These are phyloP conservation scores for Moricandia arvensis DNA, from an alignment of 345 rosid genomes.

Conservation along the genomic window DNA sequence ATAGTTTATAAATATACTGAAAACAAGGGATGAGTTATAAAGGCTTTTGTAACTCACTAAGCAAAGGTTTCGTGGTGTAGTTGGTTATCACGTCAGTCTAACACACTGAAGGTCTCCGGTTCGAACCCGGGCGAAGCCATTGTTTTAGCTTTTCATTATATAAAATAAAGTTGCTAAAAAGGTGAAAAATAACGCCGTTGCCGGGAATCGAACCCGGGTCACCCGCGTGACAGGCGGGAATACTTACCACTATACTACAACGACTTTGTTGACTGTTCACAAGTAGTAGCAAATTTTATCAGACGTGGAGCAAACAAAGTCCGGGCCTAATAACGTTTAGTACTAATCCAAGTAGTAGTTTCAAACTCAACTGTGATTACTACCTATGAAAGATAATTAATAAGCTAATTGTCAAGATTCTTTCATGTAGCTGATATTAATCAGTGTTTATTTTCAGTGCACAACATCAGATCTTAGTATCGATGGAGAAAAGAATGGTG, in stretches of 20 bases:
- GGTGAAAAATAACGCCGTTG: conserved; percentile 54
- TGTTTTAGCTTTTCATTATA: background rate
- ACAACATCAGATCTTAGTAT: background rate
- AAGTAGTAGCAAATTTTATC: no score
- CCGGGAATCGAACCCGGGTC: conserved; percentile 99
- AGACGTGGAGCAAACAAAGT: background rate
- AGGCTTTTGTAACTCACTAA: no score
- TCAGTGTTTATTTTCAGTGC: background rate
- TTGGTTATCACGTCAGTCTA: conserved; percentile 99
- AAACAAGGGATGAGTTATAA: background rate
- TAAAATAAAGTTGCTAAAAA: background rate
- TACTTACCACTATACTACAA: conserved; percentile 96
- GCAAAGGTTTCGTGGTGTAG: conserved; percentile 88
- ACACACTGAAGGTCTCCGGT: conserved; percentile 99
- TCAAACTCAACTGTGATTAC: background rate
- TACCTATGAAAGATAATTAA: background rate
- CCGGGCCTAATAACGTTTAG: no score
- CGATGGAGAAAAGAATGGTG: background rate
- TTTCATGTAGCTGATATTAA: background rate
- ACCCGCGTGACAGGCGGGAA: conserved; percentile 96
- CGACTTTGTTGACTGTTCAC: conserved; percentile 45
- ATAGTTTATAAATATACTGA: background rate
- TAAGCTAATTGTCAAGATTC: background rate
- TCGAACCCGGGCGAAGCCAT: conserved; percentile 77
- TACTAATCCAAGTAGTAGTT: background rate